phyloP scores from a whole-genome alignment of 1,139 yeast genomes.

The Pichia sp. region DNA sequence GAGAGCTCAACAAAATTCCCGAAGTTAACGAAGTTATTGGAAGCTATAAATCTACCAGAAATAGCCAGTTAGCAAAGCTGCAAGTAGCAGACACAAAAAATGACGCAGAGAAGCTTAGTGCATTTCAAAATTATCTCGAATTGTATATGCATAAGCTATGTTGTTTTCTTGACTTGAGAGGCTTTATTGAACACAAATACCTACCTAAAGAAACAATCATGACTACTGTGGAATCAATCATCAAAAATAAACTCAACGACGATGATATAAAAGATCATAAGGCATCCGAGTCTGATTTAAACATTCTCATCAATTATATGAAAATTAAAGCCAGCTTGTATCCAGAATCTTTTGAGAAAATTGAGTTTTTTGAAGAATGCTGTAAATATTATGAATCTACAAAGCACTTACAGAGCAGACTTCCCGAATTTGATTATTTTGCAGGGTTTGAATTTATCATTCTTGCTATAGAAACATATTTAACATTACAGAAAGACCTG shows the following conservation, averaged over 20 bases:
- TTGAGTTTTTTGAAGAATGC: conserved; percentile 18
- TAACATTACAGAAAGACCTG: conserved; percentile 11
- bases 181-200: conserved; percentile 27
- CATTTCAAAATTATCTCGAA: conserved; percentile 35
- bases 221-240: conserved; percentile 11
- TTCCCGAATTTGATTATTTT: conserved; percentile 54
- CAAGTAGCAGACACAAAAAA: conserved; percentile 34
- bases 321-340: conserved; percentile 35
- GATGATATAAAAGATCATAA: conserved; percentile 16
- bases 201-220: conserved; percentile 2
- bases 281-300: conserved; percentile 30
- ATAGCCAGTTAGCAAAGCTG: conserved; percentile 47
- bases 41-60: conserved; percentile 38
- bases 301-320: conserved; percentile 41
- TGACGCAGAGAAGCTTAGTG: conserved; percentile 18
- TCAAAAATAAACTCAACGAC: conserved; percentile 9
- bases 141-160: conserved; percentile 47
- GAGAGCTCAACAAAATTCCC: conserved; percentile 20
- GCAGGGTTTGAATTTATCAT: conserved; percentile 59
- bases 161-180: conserved; percentile 45
- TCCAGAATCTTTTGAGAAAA: conserved; percentile 14
- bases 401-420: conserved; percentile 27
- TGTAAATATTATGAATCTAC: conserved; percentile 19
- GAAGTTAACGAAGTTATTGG: conserved; percentile 27
- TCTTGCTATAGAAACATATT: conserved; percentile 35